Evolutionary conservation across 352 stramenopile genomes (phyloP).

Genomic region (Globisporangium uncinulatum): DNA sequence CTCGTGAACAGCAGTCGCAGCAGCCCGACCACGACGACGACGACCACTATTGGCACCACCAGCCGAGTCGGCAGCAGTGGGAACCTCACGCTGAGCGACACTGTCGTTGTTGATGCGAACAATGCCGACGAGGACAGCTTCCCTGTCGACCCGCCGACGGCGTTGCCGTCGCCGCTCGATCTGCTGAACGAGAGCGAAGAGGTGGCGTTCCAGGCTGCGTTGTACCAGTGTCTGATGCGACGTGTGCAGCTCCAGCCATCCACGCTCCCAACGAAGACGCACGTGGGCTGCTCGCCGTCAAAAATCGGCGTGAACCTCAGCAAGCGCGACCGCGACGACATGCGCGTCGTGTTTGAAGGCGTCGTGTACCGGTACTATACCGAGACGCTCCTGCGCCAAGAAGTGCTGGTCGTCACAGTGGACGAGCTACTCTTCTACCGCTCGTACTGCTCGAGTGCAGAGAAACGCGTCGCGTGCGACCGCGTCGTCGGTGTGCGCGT

Average conservation of each 20-base stretch:
- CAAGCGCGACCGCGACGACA: conserved; percentile 46
- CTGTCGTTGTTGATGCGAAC: neutral
- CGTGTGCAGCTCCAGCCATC: conserved; percentile 37
- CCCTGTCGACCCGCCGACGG: neutral
- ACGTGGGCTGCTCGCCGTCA: conserved; percentile 36
- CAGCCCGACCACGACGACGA: neutral
- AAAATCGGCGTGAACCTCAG: conserved; percentile 63
- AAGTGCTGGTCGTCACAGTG: conserved; percentile 64
- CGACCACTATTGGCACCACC: neutral
- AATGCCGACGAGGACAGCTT: conserved; percentile 17
- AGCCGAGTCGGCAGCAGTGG: neutral
- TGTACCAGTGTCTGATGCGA: conserved; percentile 57
- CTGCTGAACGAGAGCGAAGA: conserved; percentile 12
- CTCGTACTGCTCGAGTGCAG: conserved; percentile 47
- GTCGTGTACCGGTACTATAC: conserved; percentile 71
- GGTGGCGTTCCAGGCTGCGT: conserved; percentile 36
- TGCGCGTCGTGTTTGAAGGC: conserved; percentile 53
- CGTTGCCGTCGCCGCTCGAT: neutral
- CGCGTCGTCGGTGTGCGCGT: conserved; percentile 50
- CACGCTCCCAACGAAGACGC: conserved; percentile 23
- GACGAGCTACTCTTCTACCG: conserved; percentile 59
- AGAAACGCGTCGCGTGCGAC: conserved; percentile 38
- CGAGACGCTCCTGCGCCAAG: conserved; percentile 54
- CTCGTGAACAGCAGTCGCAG: conserved; percentile 12
- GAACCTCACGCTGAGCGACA: neutral